Conservation (phyloP, 805 yeast species). For the Kuraishia ogatae region DNA sequence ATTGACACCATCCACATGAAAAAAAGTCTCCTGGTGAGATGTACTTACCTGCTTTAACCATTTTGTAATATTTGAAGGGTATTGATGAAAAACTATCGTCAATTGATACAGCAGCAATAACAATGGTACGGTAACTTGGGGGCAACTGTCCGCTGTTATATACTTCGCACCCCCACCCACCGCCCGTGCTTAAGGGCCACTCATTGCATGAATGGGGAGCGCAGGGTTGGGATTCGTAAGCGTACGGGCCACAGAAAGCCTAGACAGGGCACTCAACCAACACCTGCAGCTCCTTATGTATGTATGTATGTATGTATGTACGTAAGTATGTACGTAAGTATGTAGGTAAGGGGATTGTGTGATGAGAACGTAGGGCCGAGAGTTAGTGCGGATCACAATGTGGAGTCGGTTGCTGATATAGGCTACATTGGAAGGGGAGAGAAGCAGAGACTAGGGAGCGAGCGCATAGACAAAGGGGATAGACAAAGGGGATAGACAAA, state of each 20-base stretch:
- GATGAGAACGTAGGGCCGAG: too few relatives aligned
- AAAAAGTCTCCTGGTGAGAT: too few relatives aligned
- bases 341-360: too few relatives aligned
- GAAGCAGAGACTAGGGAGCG: neutral
- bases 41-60: conserved; percentile 58
- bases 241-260: neutral
- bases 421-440: neutral
- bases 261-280: neutral
- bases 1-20: neutral
- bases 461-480: neutral
- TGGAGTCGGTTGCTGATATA: neutral
- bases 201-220: neutral
- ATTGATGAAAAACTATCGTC: neutral
- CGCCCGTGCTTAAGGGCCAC: neutral
- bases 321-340: neutral
- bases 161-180: neutral
- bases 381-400: neutral
- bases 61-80: conserved; percentile 9
- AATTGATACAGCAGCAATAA: neutral
- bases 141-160: neutral
- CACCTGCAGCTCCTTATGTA: neutral
- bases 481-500: too few relatives aligned
- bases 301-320: too few relatives aligned
- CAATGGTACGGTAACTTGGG: neutral
- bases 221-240: neutral